These are phyloP conservation scores for Xylaria palmicola DNA, from an alignment of 495 filamentous ascomycete genomes.

Conservation along the genomic window DNA sequence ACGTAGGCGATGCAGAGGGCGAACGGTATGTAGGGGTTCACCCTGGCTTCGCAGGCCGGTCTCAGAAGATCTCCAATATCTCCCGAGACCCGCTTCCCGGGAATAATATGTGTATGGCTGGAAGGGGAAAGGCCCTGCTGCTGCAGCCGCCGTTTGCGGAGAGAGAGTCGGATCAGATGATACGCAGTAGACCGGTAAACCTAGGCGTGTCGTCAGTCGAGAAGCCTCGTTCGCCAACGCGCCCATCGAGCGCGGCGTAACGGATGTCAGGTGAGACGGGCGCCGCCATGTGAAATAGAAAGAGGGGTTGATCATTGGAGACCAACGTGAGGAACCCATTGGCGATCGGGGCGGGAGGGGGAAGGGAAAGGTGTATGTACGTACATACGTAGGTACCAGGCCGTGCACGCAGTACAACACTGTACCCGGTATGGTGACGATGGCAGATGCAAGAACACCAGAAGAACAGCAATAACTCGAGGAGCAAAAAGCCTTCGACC, in stretches of 20 bases:
- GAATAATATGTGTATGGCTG: neutral
- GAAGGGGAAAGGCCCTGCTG: neutral
- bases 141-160: slow-evolving; percentile 15
- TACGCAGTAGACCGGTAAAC: neutral
- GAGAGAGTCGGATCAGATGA: slow-evolving; percentile 3
- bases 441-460: too few species aligned
- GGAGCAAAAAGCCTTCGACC: neutral
- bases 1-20: too few species aligned
- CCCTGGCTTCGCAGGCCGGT: neutral
- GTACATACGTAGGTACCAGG: neutral
- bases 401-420: neutral
- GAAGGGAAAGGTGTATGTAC: neutral
- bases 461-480: too few species aligned
- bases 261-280: slow-evolving; percentile 8
- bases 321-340: neutral
- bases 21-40: neutral
- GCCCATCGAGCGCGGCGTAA: neutral
- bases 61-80: slow-evolving; percentile 2
- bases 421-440: too few species aligned
- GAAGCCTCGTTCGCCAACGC: neutral
- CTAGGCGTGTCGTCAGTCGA: neutral
- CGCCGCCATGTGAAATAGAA: neutral
- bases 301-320: neutral
- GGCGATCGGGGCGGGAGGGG: neutral
- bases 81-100: slow-evolving; percentile 7